Base-by-base conservation (phyloP, 768 basidiomycete genomes). In the Suillus lakei region DNA sequence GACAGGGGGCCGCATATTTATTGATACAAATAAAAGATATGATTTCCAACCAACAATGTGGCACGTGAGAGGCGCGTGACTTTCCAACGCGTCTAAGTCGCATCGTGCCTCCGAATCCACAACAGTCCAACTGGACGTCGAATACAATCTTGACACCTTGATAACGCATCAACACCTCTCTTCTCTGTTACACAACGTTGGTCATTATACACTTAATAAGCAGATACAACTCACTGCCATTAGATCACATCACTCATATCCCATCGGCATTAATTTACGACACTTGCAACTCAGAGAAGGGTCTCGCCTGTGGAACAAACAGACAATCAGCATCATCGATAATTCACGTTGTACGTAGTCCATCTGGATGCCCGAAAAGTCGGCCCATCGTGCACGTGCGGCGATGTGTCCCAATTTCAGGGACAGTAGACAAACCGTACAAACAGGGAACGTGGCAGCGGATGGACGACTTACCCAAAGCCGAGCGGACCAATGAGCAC, bases 401-500 rank as follows among this genome's bases (percentile, higher is more conserved):
- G 23, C 21, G 8, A 8, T 26, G 56, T 10, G 9, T 28, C 10
- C 38, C 38, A 26, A 59, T 39, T n/a, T 21, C 18, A 28, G 30
- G 26, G 13, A 59, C 18, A 39, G 26, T 39, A 5, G 38, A 39
- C 38, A 39, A 50, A 28, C 30, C 23, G 56, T 2, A 26, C 18
- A 13, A 28, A 18, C 26, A 39, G 1, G 1, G 15, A 39, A 58
- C 8, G 9, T 21, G 23, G 13, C n/a, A 16, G 12, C 13, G 9
- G 34, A 26, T 41, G 39, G 43, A 28, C 21, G 32, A 78, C 86
- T 60, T 71, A 94, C 94, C 94, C 62, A 97, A 80, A 10, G 95
- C 93, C 38, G 91, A 82, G 36, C 95, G 85, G 34, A 94, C 87
- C 51, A 97, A 82, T 41, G 92, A 95, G 73, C 95, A 93, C 7